Evolutionary conservation across 805 yeast genomes (phyloP), one percentile per base, ranked within the genome.

Genomic region (Wickerhamiella sorbophila): DNA sequence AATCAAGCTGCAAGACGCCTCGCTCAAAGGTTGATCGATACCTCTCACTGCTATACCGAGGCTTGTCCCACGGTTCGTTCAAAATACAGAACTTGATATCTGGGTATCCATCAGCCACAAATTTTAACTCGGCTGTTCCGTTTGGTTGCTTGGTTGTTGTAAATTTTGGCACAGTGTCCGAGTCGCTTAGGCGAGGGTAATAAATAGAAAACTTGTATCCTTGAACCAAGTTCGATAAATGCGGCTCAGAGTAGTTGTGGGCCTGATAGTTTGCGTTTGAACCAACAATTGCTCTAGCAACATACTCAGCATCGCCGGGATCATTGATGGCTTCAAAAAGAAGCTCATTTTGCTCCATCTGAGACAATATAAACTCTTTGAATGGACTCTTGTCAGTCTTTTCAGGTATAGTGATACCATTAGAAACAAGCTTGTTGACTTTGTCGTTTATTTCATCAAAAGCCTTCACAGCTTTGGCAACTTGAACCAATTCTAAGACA

Each of bases 181-280:
- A 44, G 5, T 46, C 48, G 9, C 45, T 45, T 17, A 63, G 42
- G 18, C 53, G 54, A 1, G 65, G 66, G 39, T 61, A 62, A 37
- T 44, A 56, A 2, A 62, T 46, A 39, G 60, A 58, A 48, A 62
- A 62, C 35, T 48, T 50, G 46, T 62, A 62, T 3, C 67, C 67
- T 43, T 56, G 60, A 14, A 59, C 62, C 5, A 49, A 42, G 40
- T 57, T 63, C 34, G 55, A 56, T 48, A 46, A 51, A 38, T 48
- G 56, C 36, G 50, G 43, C 34, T 41, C 41, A 32, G 36, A 52
- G 40, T 45, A 47, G n/a, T 22, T 24, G 15, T 36, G 31, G 5
- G 31, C 19, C 17, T 36, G 41, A 20, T 43, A 43, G 12, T 43
- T 40, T 3, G 46, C 33, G 9, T 34, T 24, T 16, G 31, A 27